phyloP scores from a whole-genome alignment of 441 rosid species.

The Pelargonium australe region DNA sequence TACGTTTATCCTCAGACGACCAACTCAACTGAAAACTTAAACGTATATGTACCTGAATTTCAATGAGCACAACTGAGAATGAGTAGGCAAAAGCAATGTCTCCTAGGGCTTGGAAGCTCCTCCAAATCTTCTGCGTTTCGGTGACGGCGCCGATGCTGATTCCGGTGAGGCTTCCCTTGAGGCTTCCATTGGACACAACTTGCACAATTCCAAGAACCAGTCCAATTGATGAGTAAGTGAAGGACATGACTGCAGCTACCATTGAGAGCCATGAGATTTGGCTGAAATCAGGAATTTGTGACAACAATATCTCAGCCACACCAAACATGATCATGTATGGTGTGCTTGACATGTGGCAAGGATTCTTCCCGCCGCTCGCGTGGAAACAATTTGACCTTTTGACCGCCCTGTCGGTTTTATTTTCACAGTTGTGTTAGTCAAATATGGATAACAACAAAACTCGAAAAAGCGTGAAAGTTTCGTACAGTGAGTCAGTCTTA shows the following conservation, averaged over 20 bases:
- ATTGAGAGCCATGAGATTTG: constrained; percentile 27
- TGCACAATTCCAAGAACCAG: constrained; percentile 28
- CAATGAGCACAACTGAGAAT: constrained; percentile 35
- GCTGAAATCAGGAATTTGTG: constrained; percentile 30
- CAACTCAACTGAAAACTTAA: no score
- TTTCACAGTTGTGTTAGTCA: not conserved
- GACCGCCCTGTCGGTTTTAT: constrained; percentile 22
- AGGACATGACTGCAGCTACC: constrained; percentile 29
- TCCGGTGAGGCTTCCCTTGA: constrained; percentile 41
- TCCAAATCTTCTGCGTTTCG: constrained; percentile 40
- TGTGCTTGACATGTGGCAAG: constrained; percentile 21
- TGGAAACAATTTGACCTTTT: constrained; percentile 22
- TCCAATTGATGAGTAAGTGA: constrained; percentile 21
- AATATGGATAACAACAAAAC: not conserved
- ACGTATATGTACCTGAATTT: constrained; percentile 33
- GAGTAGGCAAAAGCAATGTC: constrained; percentile 42
- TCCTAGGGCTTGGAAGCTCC: constrained; percentile 40
- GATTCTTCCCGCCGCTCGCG: constrained; percentile 18
- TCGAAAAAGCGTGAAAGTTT: not conserved
- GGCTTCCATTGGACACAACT: constrained; percentile 24
- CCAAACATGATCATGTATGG: constrained; percentile 27
- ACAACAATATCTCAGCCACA: constrained; percentile 20
- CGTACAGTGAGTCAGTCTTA: constrained; percentile 1
- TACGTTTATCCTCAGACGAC: no score
- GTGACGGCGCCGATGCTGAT: constrained; percentile 31